Percentiles rank a stretch among this genome's conserved stretches.
phyloP scores from a whole-genome alignment of 495 filamentous ascomycete species.

The Darksidea phi region DNA sequence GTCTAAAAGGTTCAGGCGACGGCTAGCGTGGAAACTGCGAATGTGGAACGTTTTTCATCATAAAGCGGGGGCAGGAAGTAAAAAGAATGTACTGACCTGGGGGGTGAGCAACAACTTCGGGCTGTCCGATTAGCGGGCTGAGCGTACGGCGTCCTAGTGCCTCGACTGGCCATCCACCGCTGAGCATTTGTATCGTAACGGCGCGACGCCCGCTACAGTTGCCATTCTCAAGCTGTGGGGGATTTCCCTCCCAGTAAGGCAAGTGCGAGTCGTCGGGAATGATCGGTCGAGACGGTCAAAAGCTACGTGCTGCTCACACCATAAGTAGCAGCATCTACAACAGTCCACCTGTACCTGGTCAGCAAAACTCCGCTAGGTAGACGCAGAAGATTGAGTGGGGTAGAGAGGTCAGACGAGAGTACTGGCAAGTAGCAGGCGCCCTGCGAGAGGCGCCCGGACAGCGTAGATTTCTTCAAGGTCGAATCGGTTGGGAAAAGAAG shows the following conservation, averaged over 20 bases:
- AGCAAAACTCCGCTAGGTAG: neutral
- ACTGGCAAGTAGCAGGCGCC: constrained; percentile 97
- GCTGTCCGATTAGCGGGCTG: neutral
- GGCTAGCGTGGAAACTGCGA: constrained; percentile 40
- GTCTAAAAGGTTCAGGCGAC: constrained; percentile 35
- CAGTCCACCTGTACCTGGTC: constrained; percentile 1
- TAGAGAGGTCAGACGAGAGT: constrained; percentile 75
- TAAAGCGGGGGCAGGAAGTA: constrained; percentile 6
- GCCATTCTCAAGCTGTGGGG: no score
- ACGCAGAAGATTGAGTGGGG: constrained; percentile 1
- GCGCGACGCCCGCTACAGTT: no score
- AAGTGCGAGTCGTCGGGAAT: no score
- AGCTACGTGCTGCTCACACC: no score
- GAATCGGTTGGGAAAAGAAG: constrained; percentile 96
- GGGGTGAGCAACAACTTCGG: neutral
- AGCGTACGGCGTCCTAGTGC: neutral
- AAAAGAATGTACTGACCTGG: constrained; percentile 4
- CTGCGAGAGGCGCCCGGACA: constrained; percentile 66
- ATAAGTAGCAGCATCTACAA: neutral
- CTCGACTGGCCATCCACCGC: no score
- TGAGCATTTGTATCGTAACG: no score
- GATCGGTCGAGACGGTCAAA: no score
- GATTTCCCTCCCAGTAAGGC: no score
- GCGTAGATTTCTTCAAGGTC: constrained; percentile 82
- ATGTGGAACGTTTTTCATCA: constrained; percentile 39